A percentile compares a stretch with the other conserved stretches of the same genome.
These are phyloP conservation scores for Trichoderma sp. DNA, from an alignment of 2,329 filamentous ascomycete genomes.

Conservation along the genomic window DNA sequence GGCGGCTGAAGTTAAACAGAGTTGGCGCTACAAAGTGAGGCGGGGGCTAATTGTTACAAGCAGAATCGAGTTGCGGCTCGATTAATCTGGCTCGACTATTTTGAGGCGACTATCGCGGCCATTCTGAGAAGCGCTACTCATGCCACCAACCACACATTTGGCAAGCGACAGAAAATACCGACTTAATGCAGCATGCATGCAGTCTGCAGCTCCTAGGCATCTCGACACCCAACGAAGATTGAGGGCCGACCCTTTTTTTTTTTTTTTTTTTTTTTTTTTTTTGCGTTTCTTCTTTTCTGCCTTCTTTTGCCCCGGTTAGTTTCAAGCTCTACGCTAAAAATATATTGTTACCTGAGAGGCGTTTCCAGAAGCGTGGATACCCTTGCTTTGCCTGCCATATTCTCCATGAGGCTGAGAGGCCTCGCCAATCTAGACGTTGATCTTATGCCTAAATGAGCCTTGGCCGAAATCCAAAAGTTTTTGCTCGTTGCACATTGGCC, in stretches of 20 bases:
- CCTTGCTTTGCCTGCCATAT: conserved; percentile 12
- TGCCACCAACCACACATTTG: not conserved
- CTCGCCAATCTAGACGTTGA: conserved; percentile 22
- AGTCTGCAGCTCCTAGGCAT: not conserved
- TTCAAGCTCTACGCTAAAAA: not conserved
- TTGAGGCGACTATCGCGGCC: not conserved
- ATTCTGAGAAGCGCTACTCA: not conserved
- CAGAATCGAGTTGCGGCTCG: not conserved
- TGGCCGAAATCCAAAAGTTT: conserved; percentile 5
- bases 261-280: not conserved
- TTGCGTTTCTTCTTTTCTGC: no score
- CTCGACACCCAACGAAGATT: not conserved
- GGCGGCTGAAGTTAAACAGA: not conserved
- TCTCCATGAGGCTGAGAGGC: conserved; percentile 14
- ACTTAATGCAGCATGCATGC: not conserved
- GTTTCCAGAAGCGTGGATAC: conserved; percentile 19
- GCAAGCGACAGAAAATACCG: not conserved
- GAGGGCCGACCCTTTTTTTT: not conserved
- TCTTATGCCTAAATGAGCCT: conserved; percentile 14
- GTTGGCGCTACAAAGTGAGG: not conserved
- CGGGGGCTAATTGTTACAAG: not conserved
- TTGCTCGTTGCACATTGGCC: not conserved
- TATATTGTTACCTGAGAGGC: not conserved
- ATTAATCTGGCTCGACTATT: not conserved
- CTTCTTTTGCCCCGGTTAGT: not conserved